Conservation (phyloP, 768 basidiomycete species). For the Trametes elegans region DNA sequence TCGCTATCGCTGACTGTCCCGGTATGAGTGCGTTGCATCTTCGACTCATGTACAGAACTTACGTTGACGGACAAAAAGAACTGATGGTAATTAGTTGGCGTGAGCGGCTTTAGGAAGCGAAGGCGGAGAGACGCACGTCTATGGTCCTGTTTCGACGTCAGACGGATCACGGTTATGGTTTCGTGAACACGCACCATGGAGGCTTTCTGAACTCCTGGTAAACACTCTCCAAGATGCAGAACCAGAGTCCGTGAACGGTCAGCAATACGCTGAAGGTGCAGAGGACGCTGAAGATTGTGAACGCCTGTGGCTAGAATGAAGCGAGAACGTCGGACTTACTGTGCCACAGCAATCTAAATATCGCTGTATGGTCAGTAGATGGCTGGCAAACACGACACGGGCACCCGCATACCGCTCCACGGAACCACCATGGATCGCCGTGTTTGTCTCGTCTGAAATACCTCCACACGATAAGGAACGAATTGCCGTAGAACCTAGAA, state of each 20-base stretch:
- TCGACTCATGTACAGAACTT: not conserved
- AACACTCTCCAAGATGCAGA: not conserved
- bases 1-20: not conserved
- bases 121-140: not conserved
- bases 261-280: not conserved
- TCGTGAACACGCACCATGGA: not conserved
- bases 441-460: not conserved
- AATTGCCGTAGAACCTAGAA: not conserved
- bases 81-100: too few species aligned
- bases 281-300: not conserved
- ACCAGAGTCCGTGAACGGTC: not conserved
- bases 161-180: not conserved
- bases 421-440: not conserved
- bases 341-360: not conserved
- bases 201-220: not conserved
- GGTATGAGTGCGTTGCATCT: not conserved
- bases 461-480: not conserved
- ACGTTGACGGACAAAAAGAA: conserved; percentile 2
- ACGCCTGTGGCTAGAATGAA: not conserved
- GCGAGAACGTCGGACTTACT: not conserved
- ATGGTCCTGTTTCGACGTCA: not conserved
- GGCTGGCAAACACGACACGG: too few species aligned
- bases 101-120: too few species aligned
- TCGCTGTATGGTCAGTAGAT: too few species aligned
- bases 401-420: not conserved